Evolutionary conservation across 495 filamentous ascomycete genomes (phyloP).

Genomic region (Thozetella sp.): DNA sequence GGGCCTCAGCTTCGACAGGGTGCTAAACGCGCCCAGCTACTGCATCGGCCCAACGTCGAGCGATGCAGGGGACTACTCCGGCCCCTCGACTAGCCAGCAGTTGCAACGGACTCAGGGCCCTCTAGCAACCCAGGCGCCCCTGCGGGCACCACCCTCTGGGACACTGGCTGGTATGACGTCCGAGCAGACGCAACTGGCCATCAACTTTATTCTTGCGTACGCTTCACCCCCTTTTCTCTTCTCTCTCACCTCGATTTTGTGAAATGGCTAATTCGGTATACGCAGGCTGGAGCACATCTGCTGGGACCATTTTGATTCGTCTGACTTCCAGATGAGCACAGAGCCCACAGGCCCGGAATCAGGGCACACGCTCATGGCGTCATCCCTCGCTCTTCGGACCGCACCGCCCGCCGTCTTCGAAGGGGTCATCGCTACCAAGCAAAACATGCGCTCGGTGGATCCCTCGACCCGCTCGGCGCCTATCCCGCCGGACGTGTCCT

Average conservation of each 20-base stretch:
- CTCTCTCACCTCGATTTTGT: background rate
- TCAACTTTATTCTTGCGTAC: slow-evolving; percentile 54
- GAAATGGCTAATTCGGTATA: slow-evolving; percentile 3
- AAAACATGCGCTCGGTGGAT: slow-evolving; percentile 3
- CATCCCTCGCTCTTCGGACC: slow-evolving; percentile 32
- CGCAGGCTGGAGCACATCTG: slow-evolving; percentile 51
- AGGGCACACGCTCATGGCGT: slow-evolving; percentile 50
- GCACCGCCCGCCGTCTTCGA: slow-evolving; percentile 28
- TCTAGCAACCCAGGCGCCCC: slow-evolving; percentile 15
- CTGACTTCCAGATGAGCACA: slow-evolving; percentile 21
- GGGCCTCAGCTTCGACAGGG: slow-evolving; percentile 24
- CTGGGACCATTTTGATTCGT: slow-evolving; percentile 42
- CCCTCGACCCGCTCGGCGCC: background rate
- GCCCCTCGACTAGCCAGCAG: no score
- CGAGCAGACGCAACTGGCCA: slow-evolving; percentile 39
- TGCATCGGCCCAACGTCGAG: no score
- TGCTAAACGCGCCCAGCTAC: slow-evolving; percentile 26
- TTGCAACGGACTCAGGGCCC: no score
- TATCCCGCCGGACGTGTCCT: slow-evolving; percentile 11
- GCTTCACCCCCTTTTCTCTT: slow-evolving; percentile 5
- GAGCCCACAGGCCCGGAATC: slow-evolving; percentile 21
- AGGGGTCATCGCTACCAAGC: slow-evolving; percentile 12
- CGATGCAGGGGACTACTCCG: no score
- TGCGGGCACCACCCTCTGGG: slow-evolving; percentile 4
- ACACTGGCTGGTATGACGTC: slow-evolving; percentile 17